phyloP scores from a whole-genome alignment of 2,329 filamentous ascomycete species.

The Coleophoma crateriformis region DNA sequence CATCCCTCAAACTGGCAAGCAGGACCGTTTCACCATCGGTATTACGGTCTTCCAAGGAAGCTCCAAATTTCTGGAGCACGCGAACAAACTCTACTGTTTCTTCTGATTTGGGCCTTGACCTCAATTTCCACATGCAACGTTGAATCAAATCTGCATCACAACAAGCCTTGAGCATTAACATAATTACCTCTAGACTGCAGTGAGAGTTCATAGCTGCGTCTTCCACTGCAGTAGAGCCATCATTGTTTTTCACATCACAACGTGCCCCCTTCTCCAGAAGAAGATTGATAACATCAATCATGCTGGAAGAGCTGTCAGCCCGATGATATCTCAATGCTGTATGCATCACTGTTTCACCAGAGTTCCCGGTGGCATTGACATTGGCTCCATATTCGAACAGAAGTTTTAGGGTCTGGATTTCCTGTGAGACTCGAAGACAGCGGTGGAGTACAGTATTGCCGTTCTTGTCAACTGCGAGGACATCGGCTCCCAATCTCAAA shows the following conservation, averaged over 20 bases:
- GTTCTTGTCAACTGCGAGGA: background rate
- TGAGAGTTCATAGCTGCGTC: background rate
- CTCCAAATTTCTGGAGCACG: background rate
- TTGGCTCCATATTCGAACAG: slow-evolving; percentile 28
- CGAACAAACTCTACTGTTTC: slow-evolving; percentile 5
- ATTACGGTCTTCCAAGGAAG: slow-evolving; percentile 1
- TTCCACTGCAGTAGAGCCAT: slow-evolving; percentile 3
- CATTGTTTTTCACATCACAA: slow-evolving; percentile 5
- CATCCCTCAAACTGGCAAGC: background rate
- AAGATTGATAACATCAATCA: slow-evolving; percentile 1
- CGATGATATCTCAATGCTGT: slow-evolving; percentile 2
- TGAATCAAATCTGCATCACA: slow-evolving; percentile 1
- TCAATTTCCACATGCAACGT: slow-evolving; percentile 6
- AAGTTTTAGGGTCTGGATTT: slow-evolving; percentile 13
- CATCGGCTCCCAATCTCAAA: slow-evolving; percentile 6
- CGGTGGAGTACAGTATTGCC: slow-evolving; percentile 7
- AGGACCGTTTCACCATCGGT: background rate
- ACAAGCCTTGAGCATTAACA: slow-evolving; percentile 3
- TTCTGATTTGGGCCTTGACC: background rate
- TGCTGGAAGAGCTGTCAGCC: background rate
- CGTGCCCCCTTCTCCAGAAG: slow-evolving; percentile 2
- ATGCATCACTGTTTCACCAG: slow-evolving; percentile 8
- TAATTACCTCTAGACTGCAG: slow-evolving; percentile 5
- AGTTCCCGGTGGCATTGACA: slow-evolving; percentile 14
- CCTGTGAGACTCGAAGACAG: slow-evolving; percentile 5